Conservation (phyloP, 352 stramenopile species). For the Pythium monospermum region DNA sequence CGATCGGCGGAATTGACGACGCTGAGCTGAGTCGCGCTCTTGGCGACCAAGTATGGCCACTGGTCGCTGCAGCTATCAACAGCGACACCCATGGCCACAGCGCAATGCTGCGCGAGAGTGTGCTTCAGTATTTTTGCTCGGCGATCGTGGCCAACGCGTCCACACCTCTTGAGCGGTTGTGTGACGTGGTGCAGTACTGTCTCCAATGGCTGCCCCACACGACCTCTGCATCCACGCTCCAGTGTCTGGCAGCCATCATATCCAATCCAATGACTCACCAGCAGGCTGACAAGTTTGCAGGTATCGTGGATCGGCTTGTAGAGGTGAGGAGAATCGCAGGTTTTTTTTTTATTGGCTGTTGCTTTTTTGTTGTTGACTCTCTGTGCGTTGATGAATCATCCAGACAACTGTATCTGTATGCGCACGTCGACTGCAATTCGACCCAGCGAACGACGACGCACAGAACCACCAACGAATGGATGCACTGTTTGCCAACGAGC, state of each 20-base stretch:
- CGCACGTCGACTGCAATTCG: slow-evolving; percentile 40
- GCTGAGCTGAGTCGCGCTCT: slow-evolving; percentile 24
- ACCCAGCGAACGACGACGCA: slow-evolving; percentile 10
- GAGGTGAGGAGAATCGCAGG: too few relatives aligned
- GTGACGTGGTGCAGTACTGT: slow-evolving; percentile 11
- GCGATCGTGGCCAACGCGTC: slow-evolving; percentile 9
- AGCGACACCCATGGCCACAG: too few relatives aligned
- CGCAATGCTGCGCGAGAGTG: slow-evolving; percentile 21
- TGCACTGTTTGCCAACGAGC: slow-evolving; percentile 26
- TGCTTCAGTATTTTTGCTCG: slow-evolving; percentile 46
- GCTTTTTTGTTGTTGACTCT: neutral
- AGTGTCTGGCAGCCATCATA: slow-evolving; percentile 13
- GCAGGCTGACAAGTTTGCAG: neutral
- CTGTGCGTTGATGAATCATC: too few relatives aligned
- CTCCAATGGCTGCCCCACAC: slow-evolving; percentile 14
- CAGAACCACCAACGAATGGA: slow-evolving; percentile 27
- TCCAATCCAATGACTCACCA: too few relatives aligned
- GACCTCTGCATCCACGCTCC: slow-evolving; percentile 6
- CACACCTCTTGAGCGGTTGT: neutral
- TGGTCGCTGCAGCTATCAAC: slow-evolving; percentile 31
- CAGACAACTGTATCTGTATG: slow-evolving; percentile 24
- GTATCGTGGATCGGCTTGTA: slow-evolving; percentile 8
- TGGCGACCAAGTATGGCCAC: slow-evolving; percentile 45
- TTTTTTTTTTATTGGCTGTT: neutral
- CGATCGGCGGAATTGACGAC: slow-evolving; percentile 43